A percentile compares a stretch with the other conserved stretches of the same genome.
These are phyloP conservation scores for Alternaria infectoria DNA, from an alignment of 2,329 filamentous ascomycete genomes.

Conservation along the genomic window DNA sequence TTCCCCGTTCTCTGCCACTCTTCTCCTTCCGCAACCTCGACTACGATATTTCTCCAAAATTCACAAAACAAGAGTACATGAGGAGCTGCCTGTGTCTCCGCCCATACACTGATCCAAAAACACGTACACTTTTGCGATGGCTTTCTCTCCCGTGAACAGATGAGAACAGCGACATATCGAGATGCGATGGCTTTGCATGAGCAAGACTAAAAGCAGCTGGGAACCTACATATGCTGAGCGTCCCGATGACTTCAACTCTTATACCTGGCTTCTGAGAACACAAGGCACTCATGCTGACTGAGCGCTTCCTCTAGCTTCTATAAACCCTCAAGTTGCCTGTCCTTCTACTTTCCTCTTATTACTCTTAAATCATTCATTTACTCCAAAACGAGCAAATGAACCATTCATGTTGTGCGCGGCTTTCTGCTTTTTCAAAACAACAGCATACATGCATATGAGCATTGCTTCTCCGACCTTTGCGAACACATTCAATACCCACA, in stretches of 20 bases:
- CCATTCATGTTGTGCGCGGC: no score
- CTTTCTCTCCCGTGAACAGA: neutral
- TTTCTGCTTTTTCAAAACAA: neutral
- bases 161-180: neutral
- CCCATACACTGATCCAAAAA: neutral
- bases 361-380: no score
- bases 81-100: neutral
- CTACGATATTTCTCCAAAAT: no score
- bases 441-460: neutral
- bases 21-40: neutral
- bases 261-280: no score
- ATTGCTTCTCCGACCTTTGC: neutral
- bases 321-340: neutral
- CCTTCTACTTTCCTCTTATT: neutral
- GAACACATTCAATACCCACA: neutral
- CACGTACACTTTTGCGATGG: neutral
- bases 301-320: neutral
- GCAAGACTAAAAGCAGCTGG: neutral
- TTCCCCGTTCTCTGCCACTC: neutral
- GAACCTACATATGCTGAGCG: neutral
- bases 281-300: no score
- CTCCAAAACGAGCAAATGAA: no score
- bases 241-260: fast-evolving
- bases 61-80: no score
- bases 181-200: neutral